Evolutionary conservation across 2,329 filamentous ascomycete species (phyloP), one percentile per base, ranked within the genome.

Genomic region (Daldinia sp.): DNA sequence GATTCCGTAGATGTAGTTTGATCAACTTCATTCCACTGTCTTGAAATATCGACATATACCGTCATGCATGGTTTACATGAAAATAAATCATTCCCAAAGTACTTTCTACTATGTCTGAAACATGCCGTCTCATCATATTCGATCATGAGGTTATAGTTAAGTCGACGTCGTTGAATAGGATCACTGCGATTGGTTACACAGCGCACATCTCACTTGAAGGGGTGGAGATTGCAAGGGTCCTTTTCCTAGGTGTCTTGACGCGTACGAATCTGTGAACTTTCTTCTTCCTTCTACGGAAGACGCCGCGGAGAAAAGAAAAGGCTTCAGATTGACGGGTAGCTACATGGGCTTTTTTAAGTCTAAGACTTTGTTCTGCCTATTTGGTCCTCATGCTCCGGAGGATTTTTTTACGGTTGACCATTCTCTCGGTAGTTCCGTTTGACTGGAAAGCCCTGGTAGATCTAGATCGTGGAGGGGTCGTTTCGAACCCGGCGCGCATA

Each of bases 391-490:
- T 32, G 50, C 49, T 48, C 41, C 52, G 58, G 48, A 52, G 45
- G 45, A 62, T 56, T 62, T 65, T n/a, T 47, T 59, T 49, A 37
- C 48, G 32, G 25, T 56, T 56, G 43, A 48, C 50, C 59, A 56
- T 34, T 32, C 51, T 34, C 51, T 59, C 47, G 63, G 59, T 52
- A 65, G 19, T 27, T 10, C 21, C 17, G 50, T 48, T 41, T 27
- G 45, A 1, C n/a, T 52, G 35, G 32, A 17, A 35, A 37, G 25
- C 11, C n/a, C 25, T 34, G n/a, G 30, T 41, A 55, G 51, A 62
- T 59, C 63, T 50, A 59, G 63, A 62, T 65, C 34, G 54, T 59
- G 58, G 50, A n/a, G 54, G 54, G 49, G 29, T 32, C 8, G 51
- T 32, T 19, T 49, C 30, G 34, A 45, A 41, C 11, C 35, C 19